phyloP scores from a whole-genome alignment of 1,139 yeast species.

The Geotrichum fermentans region DNA sequence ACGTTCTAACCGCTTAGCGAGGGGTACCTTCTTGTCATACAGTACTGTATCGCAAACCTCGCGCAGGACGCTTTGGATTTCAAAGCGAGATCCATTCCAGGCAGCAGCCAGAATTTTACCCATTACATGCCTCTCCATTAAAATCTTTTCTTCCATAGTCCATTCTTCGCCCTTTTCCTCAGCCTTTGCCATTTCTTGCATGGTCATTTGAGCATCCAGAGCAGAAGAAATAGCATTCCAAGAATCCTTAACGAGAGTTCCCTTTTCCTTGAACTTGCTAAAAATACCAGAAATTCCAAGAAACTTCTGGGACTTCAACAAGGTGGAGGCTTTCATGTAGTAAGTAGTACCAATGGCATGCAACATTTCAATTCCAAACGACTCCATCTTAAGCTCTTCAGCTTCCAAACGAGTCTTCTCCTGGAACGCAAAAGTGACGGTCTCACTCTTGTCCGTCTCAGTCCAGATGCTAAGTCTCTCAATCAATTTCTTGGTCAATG shows the following conservation, averaged over 20 bases:
- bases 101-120: slow-evolving; percentile 94
- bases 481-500: slow-evolving; percentile 58
- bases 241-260: slow-evolving; percentile 79
- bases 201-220: slow-evolving; percentile 77
- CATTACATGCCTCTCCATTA: slow-evolving; percentile 77
- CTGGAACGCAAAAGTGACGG: slow-evolving; percentile 62
- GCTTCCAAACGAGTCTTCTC: slow-evolving; percentile 77
- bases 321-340: slow-evolving; percentile 57
- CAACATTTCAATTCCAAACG: slow-evolving; percentile 85
- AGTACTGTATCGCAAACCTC: slow-evolving; percentile 79
- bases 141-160: slow-evolving; percentile 75
- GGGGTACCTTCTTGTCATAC: slow-evolving; percentile 55
- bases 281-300: slow-evolving; percentile 83
- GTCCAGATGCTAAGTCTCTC: slow-evolving; percentile 71
- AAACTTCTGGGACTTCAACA: slow-evolving; percentile 64
- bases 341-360: slow-evolving; percentile 83
- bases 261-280: slow-evolving; percentile 80
- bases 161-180: slow-evolving; percentile 55
- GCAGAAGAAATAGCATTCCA: slow-evolving; percentile 82
- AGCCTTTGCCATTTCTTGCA: slow-evolving; percentile 61
- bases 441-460: slow-evolving; percentile 71
- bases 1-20: slow-evolving; percentile 58
- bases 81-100: slow-evolving; percentile 91
- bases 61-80: slow-evolving; percentile 81
- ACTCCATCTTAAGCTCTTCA: slow-evolving; percentile 83